A percentile compares a stretch with the other conserved stretches of the same genome.
phyloP scores from a whole-genome alignment of 768 basidiomycete genomes.

The Suillus subalutaceus region DNA sequence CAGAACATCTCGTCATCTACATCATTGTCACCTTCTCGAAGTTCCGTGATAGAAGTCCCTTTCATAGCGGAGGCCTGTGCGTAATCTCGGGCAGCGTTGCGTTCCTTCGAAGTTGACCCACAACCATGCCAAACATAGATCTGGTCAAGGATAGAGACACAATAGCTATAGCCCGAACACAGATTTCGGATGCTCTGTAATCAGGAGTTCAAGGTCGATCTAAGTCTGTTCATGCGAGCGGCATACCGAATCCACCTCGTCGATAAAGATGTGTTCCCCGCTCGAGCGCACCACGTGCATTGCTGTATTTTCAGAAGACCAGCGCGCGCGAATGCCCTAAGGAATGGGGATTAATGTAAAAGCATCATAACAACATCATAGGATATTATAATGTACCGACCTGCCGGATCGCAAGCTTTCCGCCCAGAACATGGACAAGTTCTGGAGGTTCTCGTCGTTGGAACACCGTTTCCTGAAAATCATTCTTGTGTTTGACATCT shows the following conservation, averaged over 20 bases:
- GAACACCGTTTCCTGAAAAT: slow-evolving; percentile 40
- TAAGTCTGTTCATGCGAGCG: slow-evolving; percentile 5
- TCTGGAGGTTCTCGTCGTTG: slow-evolving; percentile 69
- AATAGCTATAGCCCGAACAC: slow-evolving; percentile 87
- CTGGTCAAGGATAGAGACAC: slow-evolving; percentile 67
- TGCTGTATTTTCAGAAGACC: slow-evolving; percentile 79
- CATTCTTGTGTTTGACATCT: neutral
- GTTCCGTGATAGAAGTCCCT: slow-evolving; percentile 49
- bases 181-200: slow-evolving; percentile 62
- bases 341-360: slow-evolving; percentile 9
- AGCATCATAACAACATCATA: slow-evolving; percentile 1
- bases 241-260: slow-evolving; percentile 71
- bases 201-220: slow-evolving; percentile 13
- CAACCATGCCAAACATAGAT: slow-evolving; percentile 83
- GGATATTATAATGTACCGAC: slow-evolving; percentile 36
- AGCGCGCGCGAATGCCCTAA: slow-evolving; percentile 72
- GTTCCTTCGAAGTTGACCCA: slow-evolving; percentile 64
- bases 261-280: slow-evolving; percentile 57
- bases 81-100: slow-evolving; percentile 63
- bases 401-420: slow-evolving; percentile 74
- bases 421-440: slow-evolving; percentile 66
- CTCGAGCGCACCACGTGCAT: slow-evolving; percentile 73
- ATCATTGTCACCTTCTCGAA: slow-evolving; percentile 67
- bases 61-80: slow-evolving; percentile 48
- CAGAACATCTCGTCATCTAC: slow-evolving; percentile 79